Evolutionary conservation across 192 early-diverging fungal species (phyloP).

Genomic region (Backusella sp.): DNA sequence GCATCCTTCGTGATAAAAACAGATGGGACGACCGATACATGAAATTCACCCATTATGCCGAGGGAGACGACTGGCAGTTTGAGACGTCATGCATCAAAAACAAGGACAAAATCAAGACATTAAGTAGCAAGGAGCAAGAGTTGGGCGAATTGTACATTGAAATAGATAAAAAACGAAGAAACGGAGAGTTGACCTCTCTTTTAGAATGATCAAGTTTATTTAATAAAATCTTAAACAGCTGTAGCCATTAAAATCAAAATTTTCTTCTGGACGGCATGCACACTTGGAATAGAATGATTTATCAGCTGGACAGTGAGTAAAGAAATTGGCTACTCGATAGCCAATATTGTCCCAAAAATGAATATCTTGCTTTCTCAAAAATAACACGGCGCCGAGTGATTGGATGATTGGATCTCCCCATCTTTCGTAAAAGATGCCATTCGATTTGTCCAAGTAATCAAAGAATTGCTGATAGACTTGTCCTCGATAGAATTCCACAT

Average conservation of each 20-base stretch:
- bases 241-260: constrained; percentile 41
- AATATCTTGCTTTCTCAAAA: constrained; percentile 62
- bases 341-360: constrained; percentile 75
- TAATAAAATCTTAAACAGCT: constrained; percentile 36
- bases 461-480: constrained; percentile 59
- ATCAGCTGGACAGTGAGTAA: constrained; percentile 70
- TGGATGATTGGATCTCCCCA: constrained; percentile 77
- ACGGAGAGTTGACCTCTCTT: not conserved
- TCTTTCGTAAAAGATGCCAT: constrained; percentile 75
- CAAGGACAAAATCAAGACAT: constrained; percentile 24
- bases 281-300: constrained; percentile 37
- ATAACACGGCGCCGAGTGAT: constrained; percentile 59
- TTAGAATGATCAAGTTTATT: not conserved
- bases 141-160: constrained; percentile 15
- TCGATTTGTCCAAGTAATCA: constrained; percentile 55
- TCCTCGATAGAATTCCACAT: constrained; percentile 54
- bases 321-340: constrained; percentile 57
- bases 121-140: not conserved
- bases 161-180: constrained; percentile 18
- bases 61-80: constrained; percentile 48
- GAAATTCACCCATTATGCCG: constrained; percentile 34
- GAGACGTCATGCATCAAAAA: constrained; percentile 38
- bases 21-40: constrained; percentile 34
- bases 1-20: constrained; percentile 48
- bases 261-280: constrained; percentile 48